phyloP scores from a whole-genome alignment of 345 rosid species.

The Citrus unshiu region DNA sequence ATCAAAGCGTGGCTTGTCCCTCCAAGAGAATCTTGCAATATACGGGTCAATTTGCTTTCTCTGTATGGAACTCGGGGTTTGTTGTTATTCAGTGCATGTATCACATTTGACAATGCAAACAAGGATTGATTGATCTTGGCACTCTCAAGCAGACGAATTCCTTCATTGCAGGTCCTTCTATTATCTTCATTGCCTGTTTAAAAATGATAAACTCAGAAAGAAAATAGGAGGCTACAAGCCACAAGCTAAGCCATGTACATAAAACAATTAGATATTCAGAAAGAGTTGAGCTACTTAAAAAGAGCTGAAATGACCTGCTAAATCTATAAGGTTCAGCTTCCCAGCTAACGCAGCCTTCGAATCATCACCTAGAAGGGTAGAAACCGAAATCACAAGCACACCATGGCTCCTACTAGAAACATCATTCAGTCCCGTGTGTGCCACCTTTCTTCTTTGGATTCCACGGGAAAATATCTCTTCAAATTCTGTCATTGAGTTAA shows the following conservation, averaged over 20 bases:
- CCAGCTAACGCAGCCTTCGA: conserved; percentile 44
- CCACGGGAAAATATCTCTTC: conserved; percentile 49
- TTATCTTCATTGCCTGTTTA: conserved; percentile 85
- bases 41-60: conserved; percentile 91
- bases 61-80: conserved; percentile 71
- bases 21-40: conserved; percentile 92
- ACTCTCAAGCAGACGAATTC: conserved; percentile 81
- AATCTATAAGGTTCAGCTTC: conserved; percentile 88
- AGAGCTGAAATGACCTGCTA: conserved; percentile 55
- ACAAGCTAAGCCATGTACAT: not conserved
- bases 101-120: conserved; percentile 87
- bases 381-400: conserved; percentile 67
- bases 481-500: conserved; percentile 61
- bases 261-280: not conserved
- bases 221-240: not conserved
- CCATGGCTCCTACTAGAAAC: conserved; percentile 95
- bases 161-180: conserved; percentile 81
- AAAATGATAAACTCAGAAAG: not conserved
- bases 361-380: conserved; percentile 33
- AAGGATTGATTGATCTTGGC: conserved; percentile 85
- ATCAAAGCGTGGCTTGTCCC: conserved; percentile 80
- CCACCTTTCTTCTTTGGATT: conserved; percentile 68
- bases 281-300: not conserved
- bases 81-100: conserved; percentile 79
- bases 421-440: conserved; percentile 82